Conservation (phyloP, 352 stramenopile genomes). For the Blastocystis sp. region DNA sequence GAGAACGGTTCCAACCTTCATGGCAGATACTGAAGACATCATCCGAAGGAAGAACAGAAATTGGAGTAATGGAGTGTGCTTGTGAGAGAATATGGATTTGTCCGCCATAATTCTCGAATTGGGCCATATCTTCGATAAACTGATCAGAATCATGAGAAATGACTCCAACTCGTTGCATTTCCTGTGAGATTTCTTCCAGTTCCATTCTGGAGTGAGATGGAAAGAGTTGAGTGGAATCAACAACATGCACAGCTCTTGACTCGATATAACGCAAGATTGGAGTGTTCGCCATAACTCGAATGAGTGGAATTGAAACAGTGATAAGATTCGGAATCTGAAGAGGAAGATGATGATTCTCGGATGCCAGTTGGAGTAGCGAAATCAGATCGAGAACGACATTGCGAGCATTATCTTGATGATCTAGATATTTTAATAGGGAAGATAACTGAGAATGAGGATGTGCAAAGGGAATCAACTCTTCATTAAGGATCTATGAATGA, state of each 20-base stretch:
- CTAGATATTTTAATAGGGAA: too few relatives aligned
- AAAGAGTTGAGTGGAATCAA: too few relatives aligned
- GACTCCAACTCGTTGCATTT: neutral
- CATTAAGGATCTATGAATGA: too few relatives aligned
- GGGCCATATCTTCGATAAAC: neutral
- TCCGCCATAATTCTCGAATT: neutral
- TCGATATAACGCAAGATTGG: neutral
- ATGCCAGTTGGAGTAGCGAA: neutral
- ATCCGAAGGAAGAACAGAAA: neutral
- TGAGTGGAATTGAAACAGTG: neutral
- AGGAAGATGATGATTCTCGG: neutral
- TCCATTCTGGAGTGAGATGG: neutral
- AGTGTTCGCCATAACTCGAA: neutral
- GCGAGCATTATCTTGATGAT: neutral
- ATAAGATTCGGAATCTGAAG: neutral
- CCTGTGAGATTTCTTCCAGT: neutral
- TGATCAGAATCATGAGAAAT: neutral
- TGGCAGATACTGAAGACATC: neutral
- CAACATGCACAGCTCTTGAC: neutral
- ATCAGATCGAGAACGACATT: neutral
- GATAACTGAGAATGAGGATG: too few relatives aligned
- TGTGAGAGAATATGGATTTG: neutral
- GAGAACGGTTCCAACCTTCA: conserved; percentile 31
- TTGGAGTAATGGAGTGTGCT: neutral
- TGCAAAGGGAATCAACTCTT: too few relatives aligned